Conservation (phyloP, 192 early-diverging fungal species). For the Coemansia aciculifera region DNA sequence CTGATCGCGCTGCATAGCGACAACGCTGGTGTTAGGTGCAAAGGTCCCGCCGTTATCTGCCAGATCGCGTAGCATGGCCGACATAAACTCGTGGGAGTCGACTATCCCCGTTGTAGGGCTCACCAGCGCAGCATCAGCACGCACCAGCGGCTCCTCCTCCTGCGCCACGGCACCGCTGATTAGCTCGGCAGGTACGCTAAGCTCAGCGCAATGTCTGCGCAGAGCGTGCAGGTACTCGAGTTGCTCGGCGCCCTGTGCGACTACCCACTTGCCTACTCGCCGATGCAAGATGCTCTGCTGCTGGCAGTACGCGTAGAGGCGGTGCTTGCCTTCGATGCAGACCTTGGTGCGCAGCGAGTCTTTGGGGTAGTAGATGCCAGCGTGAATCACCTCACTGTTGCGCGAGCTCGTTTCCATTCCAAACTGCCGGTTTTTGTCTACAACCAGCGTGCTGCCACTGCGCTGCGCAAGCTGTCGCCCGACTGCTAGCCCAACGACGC, state of each 20-base stretch:
- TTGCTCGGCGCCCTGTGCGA: conserved; percentile 61
- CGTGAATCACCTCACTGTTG: conserved; percentile 90
- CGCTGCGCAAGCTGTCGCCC: conserved; percentile 62
- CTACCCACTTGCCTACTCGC: conserved; percentile 77
- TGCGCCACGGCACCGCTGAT: conserved; percentile 40
- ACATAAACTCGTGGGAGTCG: conserved; percentile 74
- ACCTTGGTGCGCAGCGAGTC: conserved; percentile 73
- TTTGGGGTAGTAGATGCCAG: conserved; percentile 79
- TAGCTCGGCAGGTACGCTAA: conserved; percentile 60
- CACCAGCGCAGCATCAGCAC: conserved; percentile 59
- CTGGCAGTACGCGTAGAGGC: conserved; percentile 67
- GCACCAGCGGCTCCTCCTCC: conserved; percentile 63
- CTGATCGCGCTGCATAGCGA: conserved; percentile 36
- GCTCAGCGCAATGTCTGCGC: conserved; percentile 55
- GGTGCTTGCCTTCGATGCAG: conserved; percentile 72
- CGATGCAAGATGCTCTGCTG: conserved; percentile 57
- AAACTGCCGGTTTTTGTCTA: conserved; percentile 65
- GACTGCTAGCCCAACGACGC: conserved; percentile 79
- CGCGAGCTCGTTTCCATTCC: conserved; percentile 81
- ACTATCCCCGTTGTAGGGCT: conserved; percentile 81
- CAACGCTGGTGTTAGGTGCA: conserved; percentile 57
- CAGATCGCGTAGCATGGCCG: conserved; percentile 58
- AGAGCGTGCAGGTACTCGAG: conserved; percentile 58
- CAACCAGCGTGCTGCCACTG: conserved; percentile 55
- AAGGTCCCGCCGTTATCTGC: conserved; percentile 58